Conservation (phyloP, 2,329 filamentous ascomycete species). For the Penicillium psychrosexuale region DNA sequence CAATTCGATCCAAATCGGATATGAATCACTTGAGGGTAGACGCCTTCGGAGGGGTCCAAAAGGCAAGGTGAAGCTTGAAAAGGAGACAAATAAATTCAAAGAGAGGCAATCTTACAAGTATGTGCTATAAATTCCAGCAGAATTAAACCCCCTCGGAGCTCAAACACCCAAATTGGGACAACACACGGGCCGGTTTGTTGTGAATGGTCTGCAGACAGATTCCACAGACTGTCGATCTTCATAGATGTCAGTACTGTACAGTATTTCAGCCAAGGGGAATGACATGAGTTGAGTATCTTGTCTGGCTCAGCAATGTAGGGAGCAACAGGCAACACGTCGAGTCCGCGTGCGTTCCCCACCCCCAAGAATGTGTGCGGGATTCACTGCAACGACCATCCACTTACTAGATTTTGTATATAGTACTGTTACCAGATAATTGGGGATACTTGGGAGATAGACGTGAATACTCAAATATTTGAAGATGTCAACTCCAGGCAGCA, state of each 20-base stretch:
- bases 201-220: slow-evolving; percentile 15
- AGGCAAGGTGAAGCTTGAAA: not conserved
- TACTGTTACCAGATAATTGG: not conserved
- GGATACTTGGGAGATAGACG: not conserved
- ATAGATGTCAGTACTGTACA: slow-evolving; percentile 6
- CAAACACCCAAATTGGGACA: slow-evolving; percentile 6
- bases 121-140: slow-evolving; percentile 13
- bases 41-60: slow-evolving; percentile 1
- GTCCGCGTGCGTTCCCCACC: slow-evolving; percentile 11
- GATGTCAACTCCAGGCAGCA: not conserved
- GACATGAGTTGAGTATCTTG: not conserved
- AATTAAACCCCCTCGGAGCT: not conserved
- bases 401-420: not conserved
- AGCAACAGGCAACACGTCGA: slow-evolving; percentile 6
- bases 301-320: slow-evolving; percentile 24
- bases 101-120: slow-evolving; percentile 17
- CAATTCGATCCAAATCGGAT: slow-evolving; percentile 8
- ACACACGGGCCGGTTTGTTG: slow-evolving; percentile 14
- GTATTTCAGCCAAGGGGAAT: not conserved
- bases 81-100: not conserved
- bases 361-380: slow-evolving; percentile 18
- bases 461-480: not conserved
- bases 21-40: slow-evolving; percentile 5
- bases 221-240: slow-evolving; percentile 18
- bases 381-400: not conserved